A percentile compares a stretch with the other conserved stretches of the same genome.
These are phyloP conservation scores for Sonneratia caseolaris DNA, from an alignment of 345 rosid species.

Conservation along the genomic window DNA sequence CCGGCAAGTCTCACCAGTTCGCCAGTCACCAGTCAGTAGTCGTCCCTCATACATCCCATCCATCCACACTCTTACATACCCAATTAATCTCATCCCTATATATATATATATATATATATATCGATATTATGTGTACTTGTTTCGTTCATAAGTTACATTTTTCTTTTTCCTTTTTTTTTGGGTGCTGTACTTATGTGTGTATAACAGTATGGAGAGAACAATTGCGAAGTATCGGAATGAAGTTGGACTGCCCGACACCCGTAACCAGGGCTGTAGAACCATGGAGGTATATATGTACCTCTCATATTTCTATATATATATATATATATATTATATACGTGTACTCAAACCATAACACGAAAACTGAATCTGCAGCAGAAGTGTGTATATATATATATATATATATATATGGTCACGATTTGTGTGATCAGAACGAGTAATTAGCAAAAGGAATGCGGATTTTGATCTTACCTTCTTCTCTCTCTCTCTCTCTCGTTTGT, in stretches of 20 bases:
- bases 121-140: too few relatives aligned
- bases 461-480: neutral
- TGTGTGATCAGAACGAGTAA: neutral
- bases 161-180: neutral
- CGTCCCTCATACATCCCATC: neutral
- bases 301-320: neutral
- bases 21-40: conserved; percentile 38
- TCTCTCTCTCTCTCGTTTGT: neutral
- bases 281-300: conserved; percentile 25
- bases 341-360: neutral
- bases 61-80: too few relatives aligned
- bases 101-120: too few relatives aligned
- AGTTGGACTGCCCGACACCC: conserved; percentile 24
- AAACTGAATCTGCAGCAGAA: too few relatives aligned
- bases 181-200: neutral
- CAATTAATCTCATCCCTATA: too few relatives aligned
- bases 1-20: conserved; percentile 42
- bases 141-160: too few relatives aligned
- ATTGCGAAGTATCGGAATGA: conserved; percentile 32
- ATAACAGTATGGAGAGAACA: conserved; percentile 35
- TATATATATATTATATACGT: neutral
- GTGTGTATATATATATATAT: neutral
- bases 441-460: neutral
- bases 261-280: conserved; percentile 16
- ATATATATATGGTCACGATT: neutral